phyloP scores from a whole-genome alignment of 768 basidiomycete genomes.

The Gloeophyllum trabeum region DNA sequence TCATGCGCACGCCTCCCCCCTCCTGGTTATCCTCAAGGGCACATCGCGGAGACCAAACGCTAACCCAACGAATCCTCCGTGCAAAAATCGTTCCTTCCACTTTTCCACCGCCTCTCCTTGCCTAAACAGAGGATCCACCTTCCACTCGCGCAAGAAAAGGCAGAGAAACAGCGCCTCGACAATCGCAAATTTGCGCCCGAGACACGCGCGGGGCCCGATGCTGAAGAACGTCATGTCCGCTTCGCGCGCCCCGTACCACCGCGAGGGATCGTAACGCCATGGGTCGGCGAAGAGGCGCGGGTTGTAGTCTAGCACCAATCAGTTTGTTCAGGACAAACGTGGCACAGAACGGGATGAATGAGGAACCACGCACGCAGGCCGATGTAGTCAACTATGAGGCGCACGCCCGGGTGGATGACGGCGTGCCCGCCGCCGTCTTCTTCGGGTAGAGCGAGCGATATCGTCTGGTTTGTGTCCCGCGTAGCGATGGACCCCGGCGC shows the following conservation, averaged over 20 bases:
- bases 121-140: slow-evolving; percentile 31
- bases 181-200: slow-evolving; percentile 45
- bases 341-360: neutral
- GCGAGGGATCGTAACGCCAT: slow-evolving; percentile 21
- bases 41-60: too few relatives aligned
- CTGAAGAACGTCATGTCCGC: slow-evolving; percentile 9
- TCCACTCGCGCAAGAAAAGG: slow-evolving; percentile 39
- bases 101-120: slow-evolving; percentile 21
- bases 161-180: slow-evolving; percentile 43
- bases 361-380: slow-evolving; percentile 14
- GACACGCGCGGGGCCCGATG: slow-evolving; percentile 7
- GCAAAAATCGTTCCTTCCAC: slow-evolving; percentile 7
- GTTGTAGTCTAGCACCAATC: slow-evolving; percentile 21
- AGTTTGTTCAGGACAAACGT: neutral
- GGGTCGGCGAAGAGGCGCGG: slow-evolving; percentile 24
- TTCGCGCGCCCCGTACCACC: slow-evolving; percentile 22
- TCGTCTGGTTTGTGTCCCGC: slow-evolving; percentile 17
- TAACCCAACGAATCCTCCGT: too few relatives aligned
- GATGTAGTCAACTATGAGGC: slow-evolving; percentile 19
- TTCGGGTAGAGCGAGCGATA: slow-evolving; percentile 12
- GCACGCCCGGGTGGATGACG: slow-evolving; percentile 13
- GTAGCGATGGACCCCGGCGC: slow-evolving; percentile 19
- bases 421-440: slow-evolving; percentile 7
- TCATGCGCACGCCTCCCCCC: too few relatives aligned
- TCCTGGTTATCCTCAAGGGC: too few relatives aligned